Evolutionary conservation across 164 flowering plant species (phyloP).

Genomic region (Liriodendron chinense): DNA sequence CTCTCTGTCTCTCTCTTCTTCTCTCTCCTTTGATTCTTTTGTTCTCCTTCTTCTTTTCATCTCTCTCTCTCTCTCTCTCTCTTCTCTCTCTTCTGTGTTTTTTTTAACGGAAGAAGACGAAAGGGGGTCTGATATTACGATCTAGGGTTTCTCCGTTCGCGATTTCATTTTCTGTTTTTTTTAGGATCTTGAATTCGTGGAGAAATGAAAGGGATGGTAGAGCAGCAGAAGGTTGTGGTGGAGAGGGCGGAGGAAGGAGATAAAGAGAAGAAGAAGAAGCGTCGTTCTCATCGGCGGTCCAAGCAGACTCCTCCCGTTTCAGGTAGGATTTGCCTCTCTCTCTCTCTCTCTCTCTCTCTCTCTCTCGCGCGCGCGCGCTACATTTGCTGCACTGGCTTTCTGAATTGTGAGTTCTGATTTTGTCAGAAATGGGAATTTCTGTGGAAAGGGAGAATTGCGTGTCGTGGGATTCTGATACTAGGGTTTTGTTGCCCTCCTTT

Average conservation of each 20-base stretch:
- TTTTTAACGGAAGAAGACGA: conserved; percentile 6
- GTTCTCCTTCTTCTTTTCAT: conserved; percentile 1
- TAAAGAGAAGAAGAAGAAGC: conserved; percentile 62
- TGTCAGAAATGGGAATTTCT: neutral
- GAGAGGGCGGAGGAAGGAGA: conserved; percentile 41
- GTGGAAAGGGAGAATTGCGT: neutral
- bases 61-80: conserved; percentile 28
- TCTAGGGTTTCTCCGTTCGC: conserved; percentile 13
- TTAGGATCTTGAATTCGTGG: neutral
- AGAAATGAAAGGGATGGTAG: conserved; percentile 35
- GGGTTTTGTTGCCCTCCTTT: too few species aligned
- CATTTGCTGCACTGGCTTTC: neutral
- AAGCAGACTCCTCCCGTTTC: conserved; percentile 40
- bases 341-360: too few species aligned
- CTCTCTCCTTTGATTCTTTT: neutral
- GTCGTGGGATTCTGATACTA: too few species aligned
- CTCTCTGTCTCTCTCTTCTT: conserved; percentile 7
- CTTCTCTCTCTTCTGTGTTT: conserved; percentile 41
- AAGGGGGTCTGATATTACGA: neutral
- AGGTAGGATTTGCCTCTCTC: conserved; percentile 29
- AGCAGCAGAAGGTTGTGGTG: conserved; percentile 20
- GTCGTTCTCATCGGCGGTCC: conserved; percentile 57
- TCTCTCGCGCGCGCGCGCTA: neutral
- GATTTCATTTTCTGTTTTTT: neutral
- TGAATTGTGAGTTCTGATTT: neutral